These are phyloP conservation scores for Leccinum fibrillosum DNA, from an alignment of 768 basidiomycete species.

Conservation along the genomic window DNA sequence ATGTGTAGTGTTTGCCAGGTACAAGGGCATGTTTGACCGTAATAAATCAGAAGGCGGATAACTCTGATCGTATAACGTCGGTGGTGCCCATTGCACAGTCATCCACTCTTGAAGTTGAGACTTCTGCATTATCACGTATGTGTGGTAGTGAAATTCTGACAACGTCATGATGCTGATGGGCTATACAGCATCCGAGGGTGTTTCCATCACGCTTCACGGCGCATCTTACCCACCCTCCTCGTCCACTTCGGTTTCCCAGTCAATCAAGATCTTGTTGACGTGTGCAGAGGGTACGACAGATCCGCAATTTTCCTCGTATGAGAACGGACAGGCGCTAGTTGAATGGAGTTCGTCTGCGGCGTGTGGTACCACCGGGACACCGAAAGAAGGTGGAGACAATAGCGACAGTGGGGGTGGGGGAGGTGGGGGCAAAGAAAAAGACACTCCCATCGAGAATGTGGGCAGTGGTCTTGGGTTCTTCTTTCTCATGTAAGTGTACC, in stretches of 20 bases:
- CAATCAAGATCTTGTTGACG: constrained; percentile 56
- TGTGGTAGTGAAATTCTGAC: constrained; percentile 12
- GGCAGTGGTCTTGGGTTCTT: constrained; percentile 87
- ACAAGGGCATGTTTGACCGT: constrained; percentile 75
- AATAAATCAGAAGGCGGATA: constrained; percentile 55
- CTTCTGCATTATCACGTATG: constrained; percentile 36
- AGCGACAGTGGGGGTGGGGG: constrained; percentile 10
- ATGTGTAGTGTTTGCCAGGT: constrained; percentile 57
- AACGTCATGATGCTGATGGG: constrained; percentile 5
- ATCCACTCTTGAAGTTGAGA: constrained; percentile 26
- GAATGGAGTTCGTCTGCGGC: constrained; percentile 64
- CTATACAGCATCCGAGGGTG: constrained; percentile 47
- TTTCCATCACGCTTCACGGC: constrained; percentile 59
- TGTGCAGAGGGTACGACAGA: constrained; percentile 47
- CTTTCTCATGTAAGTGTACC: constrained; percentile 71
- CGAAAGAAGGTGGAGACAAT: constrained; percentile 27
- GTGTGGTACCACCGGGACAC: constrained; percentile 40
- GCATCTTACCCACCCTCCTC: constrained; percentile 54
- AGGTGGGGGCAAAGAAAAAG: constrained; percentile 16
- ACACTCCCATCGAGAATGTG: constrained; percentile 38
- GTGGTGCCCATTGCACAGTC: constrained; percentile 72
- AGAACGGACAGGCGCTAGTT: constrained; percentile 49
- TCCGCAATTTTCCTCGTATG: constrained; percentile 59
- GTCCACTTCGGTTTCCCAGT: constrained; percentile 47
- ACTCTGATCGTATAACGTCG: constrained; percentile 57